Evolutionary conservation across 306 rosid species (phyloP).

Genomic region (Sphenostylis stenocarpa): DNA sequence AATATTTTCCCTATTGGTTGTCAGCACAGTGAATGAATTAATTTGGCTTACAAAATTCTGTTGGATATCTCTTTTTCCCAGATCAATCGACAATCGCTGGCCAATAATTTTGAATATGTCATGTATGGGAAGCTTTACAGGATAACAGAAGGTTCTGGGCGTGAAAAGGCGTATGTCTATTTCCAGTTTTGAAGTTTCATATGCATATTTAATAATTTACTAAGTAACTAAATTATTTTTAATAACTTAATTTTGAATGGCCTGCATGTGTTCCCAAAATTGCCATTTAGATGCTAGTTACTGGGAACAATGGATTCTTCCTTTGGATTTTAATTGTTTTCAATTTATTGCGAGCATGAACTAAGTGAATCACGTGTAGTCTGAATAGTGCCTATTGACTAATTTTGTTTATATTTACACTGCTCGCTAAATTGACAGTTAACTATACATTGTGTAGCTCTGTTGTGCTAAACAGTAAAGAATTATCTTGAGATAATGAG

Average conservation of each 20-base stretch:
- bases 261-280: background rate
- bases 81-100: slow-evolving; percentile 75
- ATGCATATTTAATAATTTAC: background rate
- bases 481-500: background rate
- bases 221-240: background rate
- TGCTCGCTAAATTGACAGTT: background rate
- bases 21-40: slow-evolving; percentile 12
- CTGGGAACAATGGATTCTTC: background rate
- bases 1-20: background rate
- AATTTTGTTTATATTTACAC: background rate
- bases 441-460: background rate
- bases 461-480: background rate
- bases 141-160: slow-evolving; percentile 76
- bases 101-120: slow-evolving; percentile 85
- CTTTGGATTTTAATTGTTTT: background rate
- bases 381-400: background rate
- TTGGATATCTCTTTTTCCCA: slow-evolving; percentile 22
- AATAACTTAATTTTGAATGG: background rate
- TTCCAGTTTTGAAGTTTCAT: slow-evolving; percentile 4
- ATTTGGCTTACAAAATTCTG: slow-evolving; percentile 22
- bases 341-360: slow-evolving; percentile 2
- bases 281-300: slow-evolving; percentile 1
- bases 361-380: background rate
- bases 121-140: slow-evolving; percentile 90
- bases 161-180: slow-evolving; percentile 72